Conservation (phyloP, 176 grass and related monocot species). For the Tillandsia fasciculata region DNA sequence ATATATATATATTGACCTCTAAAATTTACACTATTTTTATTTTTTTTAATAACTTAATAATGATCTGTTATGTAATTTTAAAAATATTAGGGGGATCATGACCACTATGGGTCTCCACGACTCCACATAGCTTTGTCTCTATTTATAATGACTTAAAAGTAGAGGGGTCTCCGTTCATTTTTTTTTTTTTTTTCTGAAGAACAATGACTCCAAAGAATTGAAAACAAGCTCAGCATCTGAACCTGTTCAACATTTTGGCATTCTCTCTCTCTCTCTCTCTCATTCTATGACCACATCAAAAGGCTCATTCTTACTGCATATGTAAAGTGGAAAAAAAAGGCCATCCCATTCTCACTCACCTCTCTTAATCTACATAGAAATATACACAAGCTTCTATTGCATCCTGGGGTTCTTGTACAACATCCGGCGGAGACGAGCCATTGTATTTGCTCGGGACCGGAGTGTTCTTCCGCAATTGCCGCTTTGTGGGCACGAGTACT, state of each 20-base stretch:
- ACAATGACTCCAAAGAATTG: background rate
- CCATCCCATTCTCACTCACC: background rate
- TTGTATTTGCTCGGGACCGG: conserved; percentile 69
- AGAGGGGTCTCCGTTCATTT: too few species aligned
- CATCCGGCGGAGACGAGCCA: conserved; percentile 37
- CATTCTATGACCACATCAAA: too few species aligned
- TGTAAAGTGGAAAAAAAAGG: background rate
- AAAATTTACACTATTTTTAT: too few species aligned
- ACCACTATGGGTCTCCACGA: too few species aligned
- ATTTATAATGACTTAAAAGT: too few species aligned
- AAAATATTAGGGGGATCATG: too few species aligned
- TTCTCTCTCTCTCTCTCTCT: too few species aligned
- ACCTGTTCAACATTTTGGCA: background rate
- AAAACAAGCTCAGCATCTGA: background rate
- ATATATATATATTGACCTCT: too few species aligned
- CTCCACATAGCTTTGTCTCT: too few species aligned
- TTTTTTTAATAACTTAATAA: too few species aligned
- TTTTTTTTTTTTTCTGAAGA: too few species aligned
- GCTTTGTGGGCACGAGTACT: conserved; percentile 80
- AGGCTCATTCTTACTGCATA: background rate
- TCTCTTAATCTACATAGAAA: conserved; percentile 22
- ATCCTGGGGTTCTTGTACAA: conserved; percentile 24
- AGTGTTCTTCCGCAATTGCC: conserved; percentile 67
- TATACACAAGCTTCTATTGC: conserved; percentile 23
- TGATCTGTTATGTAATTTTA: too few species aligned